Evolutionary conservation across 2,329 filamentous ascomycete genomes (phyloP), one percentile per base, ranked within the genome.

Genomic region (Sporothrix brasiliensis): DNA sequence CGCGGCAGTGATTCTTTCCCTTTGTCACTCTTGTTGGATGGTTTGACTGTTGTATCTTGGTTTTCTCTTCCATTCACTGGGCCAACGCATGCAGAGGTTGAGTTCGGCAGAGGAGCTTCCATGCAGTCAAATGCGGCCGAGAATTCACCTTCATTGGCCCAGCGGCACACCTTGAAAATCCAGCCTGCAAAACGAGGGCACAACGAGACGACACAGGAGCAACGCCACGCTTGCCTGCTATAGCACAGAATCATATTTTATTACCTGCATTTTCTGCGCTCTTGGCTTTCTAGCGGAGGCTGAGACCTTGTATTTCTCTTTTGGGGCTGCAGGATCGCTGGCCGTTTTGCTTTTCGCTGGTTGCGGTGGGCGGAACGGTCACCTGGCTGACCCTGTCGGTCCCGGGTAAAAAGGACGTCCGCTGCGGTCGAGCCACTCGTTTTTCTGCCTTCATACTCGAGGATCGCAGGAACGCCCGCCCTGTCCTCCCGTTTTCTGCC

Each of bases 351-450:
- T 16, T 13, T 13, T 44, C 14, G 41, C 60, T 65, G 39, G 61
- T 65, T 65, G 30, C 21, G 49, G 49, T 19, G 27, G 49, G 52
- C 66, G 53, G 21, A 49, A 49, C 68, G 58, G 68, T 14, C 44
- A 54, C 10, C 39, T 65, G 47, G 47, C 13, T 24, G 39, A 4
- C 30, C 3, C 10, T 66, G 30, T 69, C 68, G 68, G 68, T 69
- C 68, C 68, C 68, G 68, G 58, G n/a, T 49, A 60, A 67, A 67
- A 27, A 14, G 19, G 11, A 4, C 24, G 14, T 11, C 19, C 58
- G 13, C 21, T 44, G 30, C 44, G 19, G 34, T n/a, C 27, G 10
- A 30, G 27, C 56, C 34, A 61, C 34, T 34, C n/a, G 24, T 63
- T 63, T 47, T 9, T 5, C 9, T 16, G 0, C 44, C 16, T n/a